phyloP scores from a whole-genome alignment of 495 filamentous ascomycete species.

The Rostrohypoxylon terebratum region DNA sequence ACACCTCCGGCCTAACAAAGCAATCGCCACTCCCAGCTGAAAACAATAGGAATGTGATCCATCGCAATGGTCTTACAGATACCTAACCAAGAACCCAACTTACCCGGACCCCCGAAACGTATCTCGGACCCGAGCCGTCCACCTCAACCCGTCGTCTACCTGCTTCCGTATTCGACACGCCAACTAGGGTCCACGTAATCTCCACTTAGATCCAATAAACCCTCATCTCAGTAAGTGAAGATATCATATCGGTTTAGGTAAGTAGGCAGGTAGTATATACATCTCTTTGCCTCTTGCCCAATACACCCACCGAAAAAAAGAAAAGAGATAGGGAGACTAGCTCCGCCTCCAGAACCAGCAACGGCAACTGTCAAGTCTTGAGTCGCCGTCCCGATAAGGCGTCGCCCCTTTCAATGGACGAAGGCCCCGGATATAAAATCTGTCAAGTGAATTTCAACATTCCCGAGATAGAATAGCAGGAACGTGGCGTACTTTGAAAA shows the following conservation, averaged over 20 bases:
- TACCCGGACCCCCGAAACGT: constrained; percentile 22
- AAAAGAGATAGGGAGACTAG: not conserved
- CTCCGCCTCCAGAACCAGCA: not conserved
- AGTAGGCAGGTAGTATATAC: not conserved
- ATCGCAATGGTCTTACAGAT: constrained; percentile 27
- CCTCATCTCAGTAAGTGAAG: constrained; percentile 17
- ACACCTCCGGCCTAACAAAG: not conserved
- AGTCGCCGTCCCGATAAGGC: not conserved
- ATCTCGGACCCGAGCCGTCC: constrained; percentile 39
- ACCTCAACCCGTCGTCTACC: constrained; percentile 29
- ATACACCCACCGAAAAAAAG: not conserved
- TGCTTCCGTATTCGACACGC: constrained; percentile 26
- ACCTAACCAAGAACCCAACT: constrained; percentile 16
- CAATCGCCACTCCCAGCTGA: not conserved
- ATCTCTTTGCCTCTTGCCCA: not conserved
- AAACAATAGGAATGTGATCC: constrained; percentile 17
- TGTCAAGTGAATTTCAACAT: not conserved
- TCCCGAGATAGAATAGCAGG: not conserved
- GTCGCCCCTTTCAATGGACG: not conserved
- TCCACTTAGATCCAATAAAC: constrained; percentile 10
- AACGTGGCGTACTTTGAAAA: not conserved
- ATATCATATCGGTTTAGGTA: not conserved
- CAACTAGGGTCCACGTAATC: constrained; percentile 13
- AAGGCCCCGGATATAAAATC: not conserved
- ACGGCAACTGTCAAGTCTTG: not conserved